Percentiles rank a stretch among this genome's conserved stretches.
phyloP scores from a whole-genome alignment of 164 flowering plant genomes.

The Piper longum region DNA sequence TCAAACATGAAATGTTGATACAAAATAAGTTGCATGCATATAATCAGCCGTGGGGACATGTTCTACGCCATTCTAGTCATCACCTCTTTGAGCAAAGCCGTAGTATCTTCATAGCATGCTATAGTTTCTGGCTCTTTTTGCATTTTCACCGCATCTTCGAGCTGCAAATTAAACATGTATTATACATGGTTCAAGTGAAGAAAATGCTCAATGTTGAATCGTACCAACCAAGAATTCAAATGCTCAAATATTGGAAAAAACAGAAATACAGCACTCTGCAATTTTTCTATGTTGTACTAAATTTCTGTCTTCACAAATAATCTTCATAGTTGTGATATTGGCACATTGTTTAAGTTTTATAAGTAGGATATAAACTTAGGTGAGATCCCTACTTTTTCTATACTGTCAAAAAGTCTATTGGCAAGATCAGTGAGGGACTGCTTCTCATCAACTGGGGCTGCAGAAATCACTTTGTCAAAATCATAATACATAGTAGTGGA shows the following conservation, averaged over 20 bases:
- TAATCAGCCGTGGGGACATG: not conserved
- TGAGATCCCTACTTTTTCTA: constrained; percentile 47
- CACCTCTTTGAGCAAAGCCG: constrained; percentile 52
- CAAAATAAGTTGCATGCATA: too few relatives aligned
- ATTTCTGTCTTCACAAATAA: too few relatives aligned
- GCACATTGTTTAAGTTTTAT: too few relatives aligned
- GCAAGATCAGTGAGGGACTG: constrained; percentile 59
- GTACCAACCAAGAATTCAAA: too few relatives aligned
- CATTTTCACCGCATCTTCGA: constrained; percentile 48
- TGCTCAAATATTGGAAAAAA: too few relatives aligned
- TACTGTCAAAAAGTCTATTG: constrained; percentile 57
- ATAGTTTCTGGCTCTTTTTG: constrained; percentile 29
- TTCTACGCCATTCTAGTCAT: constrained; percentile 46
- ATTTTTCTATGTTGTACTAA: too few relatives aligned
- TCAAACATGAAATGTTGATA: too few relatives aligned
- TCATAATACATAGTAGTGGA: constrained; percentile 77
- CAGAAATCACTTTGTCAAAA: constrained; percentile 71
- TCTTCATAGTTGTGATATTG: not conserved
- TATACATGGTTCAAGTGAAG: not conserved
- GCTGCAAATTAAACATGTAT: constrained; percentile 25
- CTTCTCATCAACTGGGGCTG: constrained; percentile 47
- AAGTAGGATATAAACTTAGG: too few relatives aligned
- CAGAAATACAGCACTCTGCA: too few relatives aligned
- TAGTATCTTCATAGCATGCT: constrained; percentile 40
- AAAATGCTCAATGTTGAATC: not conserved